Evolutionary conservation across 768 basidiomycete genomes (phyloP), one percentile per base, ranked within the genome.

Genomic region (Tephrocybe sp.): DNA sequence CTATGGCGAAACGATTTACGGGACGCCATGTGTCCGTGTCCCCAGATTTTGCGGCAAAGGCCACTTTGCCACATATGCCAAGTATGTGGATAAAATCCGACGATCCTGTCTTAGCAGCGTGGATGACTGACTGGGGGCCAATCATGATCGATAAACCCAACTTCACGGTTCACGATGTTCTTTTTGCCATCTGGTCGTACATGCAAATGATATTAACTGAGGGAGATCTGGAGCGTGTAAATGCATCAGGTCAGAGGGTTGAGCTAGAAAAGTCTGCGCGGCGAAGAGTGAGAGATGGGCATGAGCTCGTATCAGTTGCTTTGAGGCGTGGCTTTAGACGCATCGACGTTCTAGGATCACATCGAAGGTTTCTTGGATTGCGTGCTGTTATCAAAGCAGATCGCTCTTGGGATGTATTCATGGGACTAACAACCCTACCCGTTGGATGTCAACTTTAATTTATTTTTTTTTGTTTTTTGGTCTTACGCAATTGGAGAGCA

Each of bases 101-200:
- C 33, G 66, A 70, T 60, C 61, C 64, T 12, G 36, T 67, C 30
- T 67, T 76, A n/a, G 60, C 63, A 12, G 65, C 59, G 39, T 76
- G 73, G 74, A 74, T 76, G 66, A 53, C 62, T n/a, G 52, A 51
- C 17, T 75, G 85, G 84, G 78, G 79, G 2, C 76, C 77, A 0
- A 72, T 84, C 50, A 52, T 71, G 34, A 58, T 83, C 43, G 59
- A 73, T 9, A 67, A 65, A 9, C 53, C 55, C 10, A 53, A 60
- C 11, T 65, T 78, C 22, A 76, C 73, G 9, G 59, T 82, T 12
- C 50, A 63, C 41, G 77, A 80, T 55, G 42, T 83, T 54, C 64
- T 84, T 19, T 66, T 75, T 33, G 76, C 72, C 8, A 72, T 84
- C 14, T 72, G 78, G 56, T 58, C 62, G 0, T 81, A 79, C 61